Evolutionary conservation across 2,329 filamentous ascomycete species (phyloP), one percentile per base, ranked within the genome.

Genomic region (Neonectria magnoliae): DNA sequence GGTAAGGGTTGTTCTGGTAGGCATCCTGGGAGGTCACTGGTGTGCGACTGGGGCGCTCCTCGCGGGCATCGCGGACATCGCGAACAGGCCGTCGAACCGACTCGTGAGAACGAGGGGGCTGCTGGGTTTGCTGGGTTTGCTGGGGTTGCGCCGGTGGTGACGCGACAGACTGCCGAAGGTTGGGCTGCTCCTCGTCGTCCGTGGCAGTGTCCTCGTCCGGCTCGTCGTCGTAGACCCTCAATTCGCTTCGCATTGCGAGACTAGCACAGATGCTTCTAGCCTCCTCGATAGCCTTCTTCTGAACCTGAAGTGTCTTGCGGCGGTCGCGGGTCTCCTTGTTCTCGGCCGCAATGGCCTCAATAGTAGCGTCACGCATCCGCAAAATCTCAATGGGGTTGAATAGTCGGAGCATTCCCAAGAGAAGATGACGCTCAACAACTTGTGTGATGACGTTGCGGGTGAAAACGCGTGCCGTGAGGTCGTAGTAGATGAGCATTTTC

Each of bases 401-500:
- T 29, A 86, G 76, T 31, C 81, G 77, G 52, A 85, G 80, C 81
- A 86, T 84, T 31, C 84, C 83, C 42, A 85, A 79, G 11, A 86
- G 77, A 3, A 86, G 75, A 60, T 86, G 84, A 0, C 84, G 80
- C 72, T 86, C 84, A 0, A 84, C 81, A 0, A 86, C 83, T 63
- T 86, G 84, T 0, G 83, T 85, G 58, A 86, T 85, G 60, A 84
- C 80, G 65, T 86, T 86, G 58, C 84, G 79, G 29, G 83, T 85
- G 63, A 85, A 86, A 53, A 82, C 83, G 71, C 84, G 83, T 7
- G 83, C 82, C 2, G 83, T 84, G 9, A 86, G 79, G 42, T 86
- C 83, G 66, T 86, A 86, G 76, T 84, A 86, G 65, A 86, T 86
- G 57, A 86, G 77, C 84, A 85, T 86, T 78, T 86, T 86, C 73